Percentiles rank a stretch among this genome's conserved stretches.
These are phyloP conservation scores for Hyphochytrium catenoides DNA, from an alignment of 352 stramenopile species.

Conservation along the genomic window DNA sequence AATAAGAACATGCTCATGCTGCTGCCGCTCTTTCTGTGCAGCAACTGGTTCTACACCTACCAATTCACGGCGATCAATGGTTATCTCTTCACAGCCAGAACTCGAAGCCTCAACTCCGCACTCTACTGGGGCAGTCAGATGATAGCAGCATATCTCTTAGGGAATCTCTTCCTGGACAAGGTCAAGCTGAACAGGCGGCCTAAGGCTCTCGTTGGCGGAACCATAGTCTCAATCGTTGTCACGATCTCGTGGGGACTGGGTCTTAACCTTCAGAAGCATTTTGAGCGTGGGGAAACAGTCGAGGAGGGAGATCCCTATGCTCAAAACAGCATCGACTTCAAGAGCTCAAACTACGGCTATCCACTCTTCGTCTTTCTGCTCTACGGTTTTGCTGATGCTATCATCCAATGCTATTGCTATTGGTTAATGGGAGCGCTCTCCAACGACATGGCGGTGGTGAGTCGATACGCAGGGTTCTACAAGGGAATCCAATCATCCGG, in stretches of 20 bases:
- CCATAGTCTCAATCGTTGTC: constrained; percentile 8
- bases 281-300: constrained; percentile 11
- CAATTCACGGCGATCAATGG: constrained; percentile 27
- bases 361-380: constrained; percentile 28
- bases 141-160: constrained; percentile 12
- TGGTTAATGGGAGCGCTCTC: constrained; percentile 37
- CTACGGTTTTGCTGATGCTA: constrained; percentile 38
- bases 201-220: constrained; percentile 5
- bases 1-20: constrained; percentile 10
- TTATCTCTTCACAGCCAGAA: constrained; percentile 17
- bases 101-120: constrained; percentile 14
- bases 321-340: constrained; percentile 12
- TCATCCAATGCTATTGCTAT: constrained; percentile 48
- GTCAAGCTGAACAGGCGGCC: constrained; percentile 1
- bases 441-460: constrained; percentile 13
- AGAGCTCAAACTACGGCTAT: constrained; percentile 8
- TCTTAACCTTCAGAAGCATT: constrained; percentile 11
- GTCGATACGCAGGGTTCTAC: constrained; percentile 30
- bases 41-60: constrained; percentile 39
- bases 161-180: constrained; percentile 11
- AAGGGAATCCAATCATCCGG: constrained; percentile 27
- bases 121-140: constrained; percentile 24
- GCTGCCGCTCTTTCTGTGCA: constrained; percentile 24
- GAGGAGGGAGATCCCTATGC: constrained; percentile 8
- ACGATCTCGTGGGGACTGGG: constrained; percentile 19